Conservation (phyloP, 2,329 filamentous ascomycete species). For the Chrysoporthe deuterocubensis region DNA sequence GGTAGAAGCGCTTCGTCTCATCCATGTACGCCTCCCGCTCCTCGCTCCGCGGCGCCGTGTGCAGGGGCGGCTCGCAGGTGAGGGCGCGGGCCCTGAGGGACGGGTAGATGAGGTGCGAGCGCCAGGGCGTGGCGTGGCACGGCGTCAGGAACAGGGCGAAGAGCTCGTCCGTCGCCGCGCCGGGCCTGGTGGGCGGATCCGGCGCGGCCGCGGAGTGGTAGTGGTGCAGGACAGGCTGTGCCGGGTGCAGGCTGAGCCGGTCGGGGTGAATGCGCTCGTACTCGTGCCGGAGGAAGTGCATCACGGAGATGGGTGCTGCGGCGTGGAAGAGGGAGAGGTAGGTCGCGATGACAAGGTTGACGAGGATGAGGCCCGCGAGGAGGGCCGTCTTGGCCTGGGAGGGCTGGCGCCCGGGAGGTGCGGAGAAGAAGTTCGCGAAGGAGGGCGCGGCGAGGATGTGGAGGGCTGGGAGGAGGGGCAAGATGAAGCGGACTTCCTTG, state of each 20-base stretch:
- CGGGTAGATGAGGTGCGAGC: slow-evolving; percentile 80
- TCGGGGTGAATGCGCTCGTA: slow-evolving; percentile 64
- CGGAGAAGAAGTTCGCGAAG: slow-evolving; percentile 65
- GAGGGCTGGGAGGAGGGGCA: slow-evolving; percentile 85
- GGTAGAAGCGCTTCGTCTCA: slow-evolving; percentile 90
- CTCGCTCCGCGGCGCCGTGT: slow-evolving; percentile 59
- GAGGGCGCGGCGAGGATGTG: slow-evolving; percentile 77
- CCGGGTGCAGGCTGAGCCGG: slow-evolving; percentile 38
- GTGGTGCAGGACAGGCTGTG: slow-evolving; percentile 22
- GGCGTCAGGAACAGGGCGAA: slow-evolving; percentile 88
- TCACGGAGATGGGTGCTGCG: slow-evolving; percentile 74
- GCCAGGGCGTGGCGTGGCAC: slow-evolving; percentile 96
- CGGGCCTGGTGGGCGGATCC: slow-evolving; percentile 30
- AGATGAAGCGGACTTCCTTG: slow-evolving; percentile 97
- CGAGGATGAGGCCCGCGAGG: slow-evolving; percentile 60
- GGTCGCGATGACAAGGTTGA: slow-evolving; percentile 72
- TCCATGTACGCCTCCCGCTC: slow-evolving; percentile 76
- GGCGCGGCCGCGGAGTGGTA: slow-evolving; percentile 34
- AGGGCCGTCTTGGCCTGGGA: slow-evolving; percentile 51
- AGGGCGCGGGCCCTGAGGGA: slow-evolving; percentile 80
- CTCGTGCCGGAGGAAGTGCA: slow-evolving; percentile 74
- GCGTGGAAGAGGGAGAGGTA: slow-evolving; percentile 82
- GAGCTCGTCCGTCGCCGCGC: slow-evolving; percentile 47
- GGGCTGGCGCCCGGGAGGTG: slow-evolving; percentile 34
- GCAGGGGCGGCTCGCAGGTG: slow-evolving; percentile 86